Conservation (phyloP, 345 rosid species). For the Salix caprea region DNA sequence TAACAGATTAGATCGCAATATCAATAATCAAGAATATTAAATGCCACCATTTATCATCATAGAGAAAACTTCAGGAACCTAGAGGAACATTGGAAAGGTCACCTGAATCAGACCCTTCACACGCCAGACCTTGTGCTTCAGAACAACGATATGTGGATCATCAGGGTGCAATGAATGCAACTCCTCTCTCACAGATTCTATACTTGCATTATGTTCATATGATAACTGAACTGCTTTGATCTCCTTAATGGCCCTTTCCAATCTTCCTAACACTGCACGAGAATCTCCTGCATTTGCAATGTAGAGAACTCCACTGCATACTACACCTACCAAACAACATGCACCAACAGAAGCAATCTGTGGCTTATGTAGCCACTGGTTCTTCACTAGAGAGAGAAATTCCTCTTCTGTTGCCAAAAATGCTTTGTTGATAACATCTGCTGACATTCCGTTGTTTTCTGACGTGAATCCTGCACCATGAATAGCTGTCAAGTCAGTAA, state of each 20-base stretch:
- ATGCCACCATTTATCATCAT: background rate
- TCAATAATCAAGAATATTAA: background rate
- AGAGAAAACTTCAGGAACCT: background rate
- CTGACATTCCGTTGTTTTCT: constrained; percentile 78
- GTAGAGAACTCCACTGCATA: constrained; percentile 71
- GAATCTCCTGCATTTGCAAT: constrained; percentile 98
- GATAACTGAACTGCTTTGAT: constrained; percentile 84
- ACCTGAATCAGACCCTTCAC: constrained; percentile 98
- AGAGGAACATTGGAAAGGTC: background rate
- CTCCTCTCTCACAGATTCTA: constrained; percentile 90
- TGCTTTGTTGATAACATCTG: constrained; percentile 73
- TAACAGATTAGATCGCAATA: background rate
- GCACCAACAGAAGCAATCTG: constrained; percentile 94
- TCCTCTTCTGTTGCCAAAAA: constrained; percentile 87
- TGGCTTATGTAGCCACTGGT: constrained; percentile 64
- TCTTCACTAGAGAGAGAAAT: constrained; percentile 68
- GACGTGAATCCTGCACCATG: constrained; percentile 74
- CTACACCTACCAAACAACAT: constrained; percentile 84
- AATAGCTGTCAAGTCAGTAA: constrained; percentile 42
- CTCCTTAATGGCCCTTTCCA: constrained; percentile 45
- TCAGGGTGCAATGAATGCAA: constrained; percentile 79
- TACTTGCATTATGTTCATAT: constrained; percentile 79
- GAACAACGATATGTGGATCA: constrained; percentile 88
- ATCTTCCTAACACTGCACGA: constrained; percentile 75
- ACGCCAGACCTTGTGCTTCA: constrained; percentile 94